phyloP scores from a whole-genome alignment of 1,284 basidiomycete genomes.

The Boletellus dicymbophilus region DNA sequence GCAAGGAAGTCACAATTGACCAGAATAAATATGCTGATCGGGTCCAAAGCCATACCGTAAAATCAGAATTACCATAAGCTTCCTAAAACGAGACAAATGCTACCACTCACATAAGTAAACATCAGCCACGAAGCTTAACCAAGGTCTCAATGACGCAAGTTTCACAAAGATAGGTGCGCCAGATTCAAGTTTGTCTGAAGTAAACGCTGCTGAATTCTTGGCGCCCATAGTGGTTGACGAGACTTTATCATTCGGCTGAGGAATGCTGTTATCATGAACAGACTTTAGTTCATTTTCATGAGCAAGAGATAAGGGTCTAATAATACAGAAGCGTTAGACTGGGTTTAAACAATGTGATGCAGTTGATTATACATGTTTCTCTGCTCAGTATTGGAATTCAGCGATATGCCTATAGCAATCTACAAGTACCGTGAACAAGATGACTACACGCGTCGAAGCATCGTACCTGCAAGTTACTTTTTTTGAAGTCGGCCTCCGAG shows the following conservation, averaged over 20 bases:
- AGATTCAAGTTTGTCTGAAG: not conserved
- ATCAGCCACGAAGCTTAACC: conserved; percentile 48
- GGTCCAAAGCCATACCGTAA: not conserved
- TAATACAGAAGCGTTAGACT: conserved; percentile 21
- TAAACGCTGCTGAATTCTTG: not conserved
- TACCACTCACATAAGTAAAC: conserved; percentile 53
- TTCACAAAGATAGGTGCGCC: not conserved
- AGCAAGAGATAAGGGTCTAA: conserved; percentile 20
- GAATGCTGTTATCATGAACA: not conserved
- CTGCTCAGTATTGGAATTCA: conserved; percentile 21
- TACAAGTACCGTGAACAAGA: conserved; percentile 12
- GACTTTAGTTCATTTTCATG: conserved; percentile 8
- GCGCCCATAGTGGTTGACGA: not conserved
- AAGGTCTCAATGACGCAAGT: conserved; percentile 19
- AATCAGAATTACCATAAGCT: conserved; percentile 39
- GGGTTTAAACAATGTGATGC: conserved; percentile 21
- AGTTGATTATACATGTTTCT: conserved; percentile 31
- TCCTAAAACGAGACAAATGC: conserved; percentile 12
- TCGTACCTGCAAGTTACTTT: conserved; percentile 52
- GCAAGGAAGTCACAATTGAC: conserved; percentile 84
- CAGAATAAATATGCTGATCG: conserved; percentile 82
- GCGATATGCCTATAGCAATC: conserved; percentile 31
- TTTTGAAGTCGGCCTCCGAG: conserved; percentile 60
- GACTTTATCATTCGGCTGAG: conserved; percentile 2
- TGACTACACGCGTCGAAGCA: not conserved